A percentile compares a stretch with the other conserved stretches of the same genome.
phyloP scores from a whole-genome alignment of 2,329 filamentous ascomycete species.

The Colletotrichum sp. region DNA sequence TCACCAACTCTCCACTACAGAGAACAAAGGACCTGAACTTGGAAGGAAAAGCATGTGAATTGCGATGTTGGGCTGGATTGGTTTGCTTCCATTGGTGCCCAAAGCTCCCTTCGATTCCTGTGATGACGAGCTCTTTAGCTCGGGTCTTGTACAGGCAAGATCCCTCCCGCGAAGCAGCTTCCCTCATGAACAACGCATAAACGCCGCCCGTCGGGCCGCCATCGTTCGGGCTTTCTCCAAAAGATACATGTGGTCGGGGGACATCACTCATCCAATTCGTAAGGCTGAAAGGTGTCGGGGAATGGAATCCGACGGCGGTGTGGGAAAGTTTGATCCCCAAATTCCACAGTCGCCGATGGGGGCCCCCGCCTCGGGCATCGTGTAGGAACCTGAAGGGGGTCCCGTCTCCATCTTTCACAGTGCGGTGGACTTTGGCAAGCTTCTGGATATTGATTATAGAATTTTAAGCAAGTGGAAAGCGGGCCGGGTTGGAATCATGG shows the following conservation, averaged over 20 bases:
- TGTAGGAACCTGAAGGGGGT: neutral
- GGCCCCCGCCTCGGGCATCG: neutral
- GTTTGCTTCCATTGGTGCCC: neutral
- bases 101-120: neutral
- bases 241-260: neutral
- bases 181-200: neutral
- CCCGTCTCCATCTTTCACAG: neutral
- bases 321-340: neutral
- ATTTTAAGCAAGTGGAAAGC: neutral
- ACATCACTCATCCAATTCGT: neutral
- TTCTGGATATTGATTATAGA: neutral
- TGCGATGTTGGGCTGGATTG: neutral
- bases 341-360: neutral
- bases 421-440: neutral
- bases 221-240: neutral
- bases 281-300: neutral
- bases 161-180: neutral
- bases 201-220: neutral
- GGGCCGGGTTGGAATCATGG: neutral
- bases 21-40: neutral
- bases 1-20: neutral
- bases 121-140: neutral
- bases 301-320: neutral
- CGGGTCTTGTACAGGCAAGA: neutral
- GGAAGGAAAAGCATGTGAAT: neutral